Evolutionary conservation across 257 asterid species (phyloP), one percentile per base, ranked within the genome.

Genomic region (Verbascum thapsus): DNA sequence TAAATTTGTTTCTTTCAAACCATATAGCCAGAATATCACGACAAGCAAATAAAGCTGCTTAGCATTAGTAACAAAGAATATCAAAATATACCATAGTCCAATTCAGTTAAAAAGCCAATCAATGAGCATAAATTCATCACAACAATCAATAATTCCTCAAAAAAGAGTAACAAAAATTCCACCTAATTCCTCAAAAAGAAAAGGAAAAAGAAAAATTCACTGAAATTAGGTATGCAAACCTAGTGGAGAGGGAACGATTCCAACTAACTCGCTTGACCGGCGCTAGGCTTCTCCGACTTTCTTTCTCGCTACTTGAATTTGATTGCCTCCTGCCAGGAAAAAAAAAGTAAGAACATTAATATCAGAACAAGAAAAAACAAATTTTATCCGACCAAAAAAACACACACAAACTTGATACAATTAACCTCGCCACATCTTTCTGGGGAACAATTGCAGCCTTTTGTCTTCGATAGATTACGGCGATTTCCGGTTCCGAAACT

Each of bases 181-280:
- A n/a, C n/a, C n/a, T 6, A 53, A 17, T 65, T 61, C 64, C 35
- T 22, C 26, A 15, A 0, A 15, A 38, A 47, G 45, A 26, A 37
- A 51, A 50, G n/a, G 7, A 32, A 35, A 44, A 34, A 26, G 5
- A 26, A 8, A 11, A 20, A 23, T 38, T 22, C 57, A 49, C 58
- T 15, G 11, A 68, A 68, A 66, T 49, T 74, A 68, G 72, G 69
- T n/a, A 74, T 57, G 61, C 66, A 45, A 51, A 92, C 99, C 99
- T 92, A 32, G 87, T 89, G 47, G 91, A 85, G 65, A 92, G 97
- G 41, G 96, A 77, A 20, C 99, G 95, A 50, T 82, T 89, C 95
- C 99, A 75, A 72, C 94, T 85, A 74, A 77, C 60, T 53, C 96
- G 82, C 69, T 69, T 82, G 38, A 74, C 80, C 15, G 83, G 90